A percentile compares a stretch with the other conserved stretches of the same genome.
These are phyloP conservation scores for Curvularia sp. DNA, from an alignment of 2,329 filamentous ascomycete genomes.

Conservation along the genomic window DNA sequence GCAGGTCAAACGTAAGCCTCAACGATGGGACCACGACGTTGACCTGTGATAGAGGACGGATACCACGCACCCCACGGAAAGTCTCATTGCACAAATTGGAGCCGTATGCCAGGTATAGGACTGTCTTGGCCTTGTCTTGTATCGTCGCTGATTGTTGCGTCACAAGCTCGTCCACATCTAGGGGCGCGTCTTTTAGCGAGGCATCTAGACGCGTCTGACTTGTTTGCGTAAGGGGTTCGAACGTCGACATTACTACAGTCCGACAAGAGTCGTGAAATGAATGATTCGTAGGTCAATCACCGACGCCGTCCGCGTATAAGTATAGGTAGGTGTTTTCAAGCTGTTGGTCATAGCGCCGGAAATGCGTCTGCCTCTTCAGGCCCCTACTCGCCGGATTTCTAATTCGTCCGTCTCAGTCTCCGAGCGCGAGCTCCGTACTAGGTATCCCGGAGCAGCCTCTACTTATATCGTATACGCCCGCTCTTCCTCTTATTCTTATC, in stretches of 20 bases:
- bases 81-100: slow-evolving; percentile 84
- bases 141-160: slow-evolving; percentile 18
- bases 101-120: slow-evolving; percentile 72
- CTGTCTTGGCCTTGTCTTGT: slow-evolving; percentile 45
- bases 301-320: not conserved
- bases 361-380: not conserved
- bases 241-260: slow-evolving; percentile 13
- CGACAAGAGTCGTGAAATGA: not conserved
- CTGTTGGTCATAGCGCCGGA: not conserved
- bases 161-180: slow-evolving; percentile 31
- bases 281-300: not conserved
- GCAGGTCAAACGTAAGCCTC: slow-evolving; percentile 81
- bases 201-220: slow-evolving; percentile 42
- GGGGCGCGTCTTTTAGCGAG: slow-evolving; percentile 38
- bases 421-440: not conserved
- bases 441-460: not conserved
- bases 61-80: slow-evolving; percentile 78
- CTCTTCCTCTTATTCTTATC: too few species aligned
- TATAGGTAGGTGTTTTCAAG: not conserved
- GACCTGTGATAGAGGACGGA: slow-evolving; percentile 79
- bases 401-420: not conserved
- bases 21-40: slow-evolving; percentile 83
- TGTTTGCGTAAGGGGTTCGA: slow-evolving; percentile 29
- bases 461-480: too few species aligned
- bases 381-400: not conserved